Base-by-base conservation (phyloP, 2,329 filamentous ascomycete genomes). In the Fusarium paranaense region DNA sequence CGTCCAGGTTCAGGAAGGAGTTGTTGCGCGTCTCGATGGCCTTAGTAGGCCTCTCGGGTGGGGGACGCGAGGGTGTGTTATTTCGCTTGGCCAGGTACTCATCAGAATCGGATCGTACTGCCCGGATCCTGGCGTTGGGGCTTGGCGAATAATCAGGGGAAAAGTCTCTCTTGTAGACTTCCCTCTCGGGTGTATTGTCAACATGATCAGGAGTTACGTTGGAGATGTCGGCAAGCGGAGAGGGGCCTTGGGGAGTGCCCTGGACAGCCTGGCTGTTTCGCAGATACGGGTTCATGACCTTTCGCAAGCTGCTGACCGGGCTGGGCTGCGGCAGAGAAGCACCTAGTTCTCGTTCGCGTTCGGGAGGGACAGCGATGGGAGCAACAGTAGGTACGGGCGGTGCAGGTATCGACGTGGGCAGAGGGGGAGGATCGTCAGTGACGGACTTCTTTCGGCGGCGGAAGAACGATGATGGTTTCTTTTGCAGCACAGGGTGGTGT, bases 401-500 rank as follows among this genome's bases (percentile, higher is more conserved):
- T 40, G 82, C 83, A 77, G 82, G 84, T 69, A 80, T 87, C 68
- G 82, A 87, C 35, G 83, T 77, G 1, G 88, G 89, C 33, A 92
- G 82, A 10, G 92, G 91, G 37, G 93, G 91, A 42, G 88, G 88
- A 25, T 90, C 87, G 72, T 97, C 95, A 16, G 91, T 90, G 37
- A 95, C 84, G 6, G 95, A 98, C 88, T 96, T 97, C 89, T 98
- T 98, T 72, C 95, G 90, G 69, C 97, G 90, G 71, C 97, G 90
- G 85, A 98, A 98, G 85, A 99, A 98, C 0, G 95, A 96, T 1
- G 96, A 97, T 5, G 94, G 90, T 82, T 98, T 98, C 86, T 98
- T 98, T 78, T 94, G 93, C 61, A 98, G 85, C 22, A 85, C 83
- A 66, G 87, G 86, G 18, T 86, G 85, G 59, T 87, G 85, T 37